Conservation (phyloP, 2,329 filamentous ascomycete species). For the Penicillium digitatum region DNA sequence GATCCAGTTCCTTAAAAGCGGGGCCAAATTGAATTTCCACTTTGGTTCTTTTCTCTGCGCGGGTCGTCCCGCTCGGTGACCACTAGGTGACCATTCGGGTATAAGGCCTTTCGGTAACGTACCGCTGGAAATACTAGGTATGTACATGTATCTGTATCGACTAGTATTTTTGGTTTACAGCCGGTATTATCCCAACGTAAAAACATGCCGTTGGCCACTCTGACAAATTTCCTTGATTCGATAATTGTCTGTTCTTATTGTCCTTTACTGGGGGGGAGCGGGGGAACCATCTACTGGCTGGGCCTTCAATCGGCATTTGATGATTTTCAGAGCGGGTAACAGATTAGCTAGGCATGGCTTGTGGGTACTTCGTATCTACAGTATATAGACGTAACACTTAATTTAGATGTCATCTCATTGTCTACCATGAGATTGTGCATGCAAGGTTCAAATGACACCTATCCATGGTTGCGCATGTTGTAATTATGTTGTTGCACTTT, state of each 20-base stretch:
- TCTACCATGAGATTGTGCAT: no score
- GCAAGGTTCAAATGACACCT: not conserved
- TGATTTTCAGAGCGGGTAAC: not conserved
- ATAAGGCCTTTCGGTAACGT: not conserved
- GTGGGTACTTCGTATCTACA: not conserved
- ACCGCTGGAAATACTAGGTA: not conserved
- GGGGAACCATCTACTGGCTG: not conserved
- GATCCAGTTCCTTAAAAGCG: not conserved
- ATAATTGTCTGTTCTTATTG: not conserved
- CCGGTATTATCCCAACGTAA: not conserved
- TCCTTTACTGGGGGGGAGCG: not conserved
- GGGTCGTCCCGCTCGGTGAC: slow-evolving; percentile 20
- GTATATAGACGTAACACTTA: not conserved
- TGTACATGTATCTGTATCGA: not conserved
- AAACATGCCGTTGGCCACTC: not conserved
- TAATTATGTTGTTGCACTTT: not conserved
- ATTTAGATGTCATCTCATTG: not conserved
- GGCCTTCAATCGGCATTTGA: not conserved
- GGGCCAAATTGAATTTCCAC: not conserved
- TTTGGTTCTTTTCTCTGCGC: slow-evolving; percentile 3
- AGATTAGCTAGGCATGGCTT: not conserved
- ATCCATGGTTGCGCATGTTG: not conserved
- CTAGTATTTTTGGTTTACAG: not conserved
- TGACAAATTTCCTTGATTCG: not conserved
- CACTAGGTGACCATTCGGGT: slow-evolving; percentile 6